Base-by-base conservation (phyloP, 148 eudicot genomes). In the Rhododendron vialii region DNA sequence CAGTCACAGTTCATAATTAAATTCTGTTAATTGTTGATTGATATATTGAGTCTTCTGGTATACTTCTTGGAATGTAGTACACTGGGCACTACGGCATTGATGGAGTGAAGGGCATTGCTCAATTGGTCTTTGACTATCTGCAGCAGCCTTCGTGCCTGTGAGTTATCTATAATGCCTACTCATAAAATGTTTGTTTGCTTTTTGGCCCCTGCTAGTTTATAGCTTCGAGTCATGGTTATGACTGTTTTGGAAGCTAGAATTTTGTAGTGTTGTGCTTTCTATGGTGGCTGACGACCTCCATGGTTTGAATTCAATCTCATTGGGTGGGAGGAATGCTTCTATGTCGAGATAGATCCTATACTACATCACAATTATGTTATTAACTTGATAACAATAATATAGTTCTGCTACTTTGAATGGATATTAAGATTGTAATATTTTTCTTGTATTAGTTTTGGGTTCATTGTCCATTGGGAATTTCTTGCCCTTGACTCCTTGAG, bases 61-160 rank as follows among this genome's bases (percentile, higher is more conserved):
- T 53, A n/a, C 30, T 63, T 83, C 30, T 24, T 83, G 3, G 26
- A 36, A 50, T 84, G 30, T 87, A 92, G 94, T 88, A 88, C 41
- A 35, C 91, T 85, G 94, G 91, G 63, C 92, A 89, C 28, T 78
- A 87, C 50, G 84, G 83, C 59, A 13, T 80, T 75, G 92, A 88
- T 86, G 96, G 85, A 45, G 88, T 93, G 30, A 89, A 88, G 79
- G 96, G 89, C 83, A 86, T 94, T 82, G 99, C 93, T 8, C 86
- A 92, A 83, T 88, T 87, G 92, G 92, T 96, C 67, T 47, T 92
- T 69, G 93, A 90, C 53, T 90, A 86, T 88, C 87, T 96, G 89
- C 92, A 90, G 86, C 94, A 86, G 84, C 96, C 97, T 76, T 86
- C 79, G 47, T 74, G 88, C 88, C 53, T 92, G 98, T 95, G 90